phyloP scores from a whole-genome alignment of 75 land plant genomes.

The Chamaecyparis obtusa region DNA sequence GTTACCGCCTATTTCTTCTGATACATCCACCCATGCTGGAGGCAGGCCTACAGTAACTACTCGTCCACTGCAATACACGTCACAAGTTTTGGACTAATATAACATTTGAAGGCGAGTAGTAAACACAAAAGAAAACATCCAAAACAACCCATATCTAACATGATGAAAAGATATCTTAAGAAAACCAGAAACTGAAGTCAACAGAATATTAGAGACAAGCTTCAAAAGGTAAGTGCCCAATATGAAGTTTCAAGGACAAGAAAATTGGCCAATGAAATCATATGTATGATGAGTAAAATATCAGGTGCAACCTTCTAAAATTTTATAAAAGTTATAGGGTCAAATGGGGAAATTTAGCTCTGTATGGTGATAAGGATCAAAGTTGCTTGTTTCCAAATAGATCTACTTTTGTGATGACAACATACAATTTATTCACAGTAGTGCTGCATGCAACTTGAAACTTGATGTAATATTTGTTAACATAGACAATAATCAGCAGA shows the following conservation, averaged over 20 bases:
- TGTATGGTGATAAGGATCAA: too few relatives aligned
- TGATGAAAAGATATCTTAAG: not conserved
- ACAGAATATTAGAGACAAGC: not conserved
- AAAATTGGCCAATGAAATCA: not conserved
- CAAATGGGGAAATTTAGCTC: too few relatives aligned
- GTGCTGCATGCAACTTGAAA: too few relatives aligned
- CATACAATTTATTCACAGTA: too few relatives aligned
- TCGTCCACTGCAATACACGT: conserved; percentile 53
- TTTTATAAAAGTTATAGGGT: too few relatives aligned
- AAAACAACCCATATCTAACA: not conserved
- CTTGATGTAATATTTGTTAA: too few relatives aligned
- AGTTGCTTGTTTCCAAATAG: too few relatives aligned
- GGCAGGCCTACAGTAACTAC: conserved; percentile 78
- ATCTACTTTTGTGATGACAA: too few relatives aligned
- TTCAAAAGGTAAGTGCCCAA: not conserved
- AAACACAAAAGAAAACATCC: not conserved
- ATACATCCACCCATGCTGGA: conserved; percentile 96
- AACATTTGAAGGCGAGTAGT: not conserved
- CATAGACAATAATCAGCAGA: too few relatives aligned
- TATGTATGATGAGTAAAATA: not conserved
- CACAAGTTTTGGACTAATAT: not conserved
- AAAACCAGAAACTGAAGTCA: not conserved
- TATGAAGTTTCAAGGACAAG: not conserved
- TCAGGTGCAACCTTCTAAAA: not conserved
- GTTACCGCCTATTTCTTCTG: conserved; percentile 79